Conservation (phyloP, 805 yeast species). For the Yarrowia deformans region DNA sequence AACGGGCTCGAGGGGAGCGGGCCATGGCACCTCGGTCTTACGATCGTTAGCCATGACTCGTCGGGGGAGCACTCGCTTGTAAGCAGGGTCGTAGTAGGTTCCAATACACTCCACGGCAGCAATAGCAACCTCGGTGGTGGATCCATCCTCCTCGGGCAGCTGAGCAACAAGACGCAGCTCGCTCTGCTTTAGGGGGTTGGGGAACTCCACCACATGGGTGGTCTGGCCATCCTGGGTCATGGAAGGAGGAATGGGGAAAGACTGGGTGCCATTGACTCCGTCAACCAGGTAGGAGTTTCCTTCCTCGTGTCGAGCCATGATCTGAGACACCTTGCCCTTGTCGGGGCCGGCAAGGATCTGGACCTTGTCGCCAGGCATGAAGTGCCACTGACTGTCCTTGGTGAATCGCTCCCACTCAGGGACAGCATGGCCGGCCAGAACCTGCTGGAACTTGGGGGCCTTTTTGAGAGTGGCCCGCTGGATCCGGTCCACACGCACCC, state of each 20-base stretch:
- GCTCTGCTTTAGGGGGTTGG: constrained; percentile 64
- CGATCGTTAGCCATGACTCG: constrained; percentile 73
- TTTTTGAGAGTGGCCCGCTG: constrained; percentile 41
- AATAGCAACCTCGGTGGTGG: constrained; percentile 75
- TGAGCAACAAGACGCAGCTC: constrained; percentile 81
- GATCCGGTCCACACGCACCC: constrained; percentile 43
- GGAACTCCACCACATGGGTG: constrained; percentile 74
- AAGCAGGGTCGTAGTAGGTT: constrained; percentile 73
- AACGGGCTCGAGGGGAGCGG: constrained; percentile 65
- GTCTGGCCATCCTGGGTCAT: constrained; percentile 76
- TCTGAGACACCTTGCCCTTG: constrained; percentile 76
- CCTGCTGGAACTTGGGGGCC: constrained; percentile 45
- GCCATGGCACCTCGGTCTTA: constrained; percentile 85
- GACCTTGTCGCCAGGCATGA: constrained; percentile 78
- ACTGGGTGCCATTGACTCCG: constrained; percentile 70
- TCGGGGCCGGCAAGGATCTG: constrained; percentile 72
- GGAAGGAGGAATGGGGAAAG: constrained; percentile 71
- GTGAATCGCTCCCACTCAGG: constrained; percentile 52
- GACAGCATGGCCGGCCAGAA: constrained; percentile 46
- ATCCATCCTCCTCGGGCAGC: constrained; percentile 68
- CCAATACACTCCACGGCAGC: constrained; percentile 74
- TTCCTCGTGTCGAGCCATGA: constrained; percentile 64
- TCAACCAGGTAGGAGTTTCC: constrained; percentile 69
- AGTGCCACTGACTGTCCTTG: constrained; percentile 63
- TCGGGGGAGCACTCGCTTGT: constrained; percentile 75